Conservation (phyloP, 2,329 filamentous ascomycete species). For the Elsinoe ampelina region DNA sequence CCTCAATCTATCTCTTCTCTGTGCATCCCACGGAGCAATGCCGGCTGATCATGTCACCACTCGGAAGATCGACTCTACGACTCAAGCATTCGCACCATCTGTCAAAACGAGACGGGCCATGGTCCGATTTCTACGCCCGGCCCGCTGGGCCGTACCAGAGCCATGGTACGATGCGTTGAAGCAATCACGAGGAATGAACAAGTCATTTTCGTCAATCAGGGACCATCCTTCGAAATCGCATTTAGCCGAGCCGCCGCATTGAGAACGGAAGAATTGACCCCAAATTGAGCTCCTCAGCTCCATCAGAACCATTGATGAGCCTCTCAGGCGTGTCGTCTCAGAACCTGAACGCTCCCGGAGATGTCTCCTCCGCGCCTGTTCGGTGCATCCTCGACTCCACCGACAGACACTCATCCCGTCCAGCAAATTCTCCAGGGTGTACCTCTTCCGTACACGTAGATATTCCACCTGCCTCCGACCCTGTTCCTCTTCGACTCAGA, state of each 20-base stretch:
- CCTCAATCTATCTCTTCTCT: not conserved
- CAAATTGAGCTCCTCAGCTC: not conserved
- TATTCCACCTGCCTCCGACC: not conserved
- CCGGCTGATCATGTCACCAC: not conserved
- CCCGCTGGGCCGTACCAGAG: not conserved
- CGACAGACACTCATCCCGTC: not conserved
- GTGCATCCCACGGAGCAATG: not conserved
- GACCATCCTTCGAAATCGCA: not conserved
- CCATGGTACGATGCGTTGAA: not conserved
- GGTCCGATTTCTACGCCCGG: not conserved
- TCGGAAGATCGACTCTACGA: not conserved
- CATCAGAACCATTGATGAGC: not conserved
- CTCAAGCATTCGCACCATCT: not conserved
- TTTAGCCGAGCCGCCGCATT: slow-evolving; percentile 6
- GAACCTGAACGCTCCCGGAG: not conserved
- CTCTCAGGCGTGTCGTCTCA: not conserved
- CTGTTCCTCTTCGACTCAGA: not conserved
- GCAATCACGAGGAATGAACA: no score
- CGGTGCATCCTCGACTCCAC: not conserved
- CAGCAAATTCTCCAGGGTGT: not conserved
- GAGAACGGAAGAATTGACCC: slow-evolving; percentile 8
- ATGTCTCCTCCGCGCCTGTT: not conserved
- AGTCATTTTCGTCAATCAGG: no score
- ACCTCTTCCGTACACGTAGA: not conserved
- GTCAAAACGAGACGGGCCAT: not conserved